phyloP scores from a whole-genome alignment of 352 stramenopile genomes.

The Bremia lactucae region DNA sequence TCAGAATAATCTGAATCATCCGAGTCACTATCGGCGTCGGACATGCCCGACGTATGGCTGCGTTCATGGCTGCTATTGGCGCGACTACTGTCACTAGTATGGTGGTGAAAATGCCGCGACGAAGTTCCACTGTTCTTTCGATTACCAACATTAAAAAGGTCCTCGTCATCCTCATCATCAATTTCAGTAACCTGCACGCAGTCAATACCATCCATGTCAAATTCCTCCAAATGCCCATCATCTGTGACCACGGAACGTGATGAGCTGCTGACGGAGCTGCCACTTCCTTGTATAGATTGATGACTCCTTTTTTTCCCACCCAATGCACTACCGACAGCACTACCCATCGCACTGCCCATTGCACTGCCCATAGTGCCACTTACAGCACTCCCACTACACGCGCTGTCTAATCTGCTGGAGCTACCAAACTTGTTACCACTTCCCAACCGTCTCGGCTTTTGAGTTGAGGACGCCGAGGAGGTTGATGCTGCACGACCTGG shows the following conservation, averaged over 20 bases:
- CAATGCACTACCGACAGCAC: slow-evolving; percentile 11
- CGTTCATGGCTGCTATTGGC: slow-evolving; percentile 26
- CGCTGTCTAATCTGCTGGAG: slow-evolving; percentile 8
- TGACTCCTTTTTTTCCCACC: slow-evolving; percentile 15
- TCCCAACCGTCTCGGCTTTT: slow-evolving; percentile 24
- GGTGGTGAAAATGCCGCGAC: slow-evolving; percentile 28
- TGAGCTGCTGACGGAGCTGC: slow-evolving; percentile 40
- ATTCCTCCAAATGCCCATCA: slow-evolving; percentile 29
- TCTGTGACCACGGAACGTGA: slow-evolving; percentile 29
- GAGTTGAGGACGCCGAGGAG: slow-evolving; percentile 30
- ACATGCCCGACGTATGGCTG: slow-evolving; percentile 21
- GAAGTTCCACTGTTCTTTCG: slow-evolving; percentile 28
- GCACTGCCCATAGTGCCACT: slow-evolving; percentile 16
- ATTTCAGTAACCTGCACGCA: slow-evolving; percentile 68
- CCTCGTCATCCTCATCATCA: slow-evolving; percentile 65
- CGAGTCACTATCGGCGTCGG: slow-evolving; percentile 30
- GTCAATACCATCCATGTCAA: slow-evolving; percentile 69
- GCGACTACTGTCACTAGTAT: slow-evolving; percentile 20
- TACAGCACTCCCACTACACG: slow-evolving; percentile 11
- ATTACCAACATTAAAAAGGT: slow-evolving; percentile 23
- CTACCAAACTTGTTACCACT: slow-evolving; percentile 16
- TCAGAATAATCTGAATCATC: slow-evolving; percentile 75
- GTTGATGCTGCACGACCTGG: slow-evolving; percentile 24
- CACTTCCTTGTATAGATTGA: slow-evolving; percentile 37
- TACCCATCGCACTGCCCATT: slow-evolving; percentile 14